Percentiles rank a stretch among this genome's conserved stretches.
These are phyloP conservation scores for Calonectria fujianensis DNA, from an alignment of 2,329 filamentous ascomycete species.

Conservation along the genomic window DNA sequence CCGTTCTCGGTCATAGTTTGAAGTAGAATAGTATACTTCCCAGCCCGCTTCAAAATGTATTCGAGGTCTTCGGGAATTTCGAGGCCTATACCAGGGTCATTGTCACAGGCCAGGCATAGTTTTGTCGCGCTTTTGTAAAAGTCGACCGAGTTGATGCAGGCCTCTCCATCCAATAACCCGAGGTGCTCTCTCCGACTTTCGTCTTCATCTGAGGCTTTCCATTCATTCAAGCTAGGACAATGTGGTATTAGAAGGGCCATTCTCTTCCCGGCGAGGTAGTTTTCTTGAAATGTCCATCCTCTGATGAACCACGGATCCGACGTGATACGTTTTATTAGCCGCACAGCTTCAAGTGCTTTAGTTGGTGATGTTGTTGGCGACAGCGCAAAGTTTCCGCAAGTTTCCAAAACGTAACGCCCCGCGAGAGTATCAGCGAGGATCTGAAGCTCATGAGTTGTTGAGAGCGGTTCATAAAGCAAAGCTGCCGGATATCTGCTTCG, in stretches of 20 bases:
- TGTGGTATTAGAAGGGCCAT: slow-evolving; percentile 29
- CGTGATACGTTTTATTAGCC: slow-evolving; percentile 23
- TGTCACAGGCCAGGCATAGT: not conserved
- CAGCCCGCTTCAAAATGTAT: not conserved
- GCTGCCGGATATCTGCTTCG: slow-evolving; percentile 10
- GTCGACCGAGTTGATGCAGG: slow-evolving; percentile 11
- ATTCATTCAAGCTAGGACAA: not conserved
- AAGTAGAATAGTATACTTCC: slow-evolving; percentile 19
- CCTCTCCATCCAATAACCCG: slow-evolving; percentile 7
- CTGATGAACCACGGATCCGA: slow-evolving; percentile 23
- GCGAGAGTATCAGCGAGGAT: not conserved
- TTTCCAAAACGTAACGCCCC: slow-evolving; percentile 1
- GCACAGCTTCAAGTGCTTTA: not conserved
- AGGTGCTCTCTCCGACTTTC: not conserved
- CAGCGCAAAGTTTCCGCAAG: not conserved
- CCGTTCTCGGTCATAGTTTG: slow-evolving; percentile 3
- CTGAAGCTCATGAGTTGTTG: not conserved
- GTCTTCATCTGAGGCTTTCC: not conserved
- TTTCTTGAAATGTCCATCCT: slow-evolving; percentile 33
- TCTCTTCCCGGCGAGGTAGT: slow-evolving; percentile 21
- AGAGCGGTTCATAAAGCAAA: not conserved
- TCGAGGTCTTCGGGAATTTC: not conserved
- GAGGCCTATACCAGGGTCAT: not conserved
- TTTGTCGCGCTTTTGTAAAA: slow-evolving; percentile 4
- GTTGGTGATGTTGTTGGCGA: not conserved